Percentiles rank a stretch among this genome's conserved stretches.
Evolutionary conservation across 2,329 filamentous ascomycete species (phyloP).

Genomic region (Diaporthe aspalathi): DNA sequence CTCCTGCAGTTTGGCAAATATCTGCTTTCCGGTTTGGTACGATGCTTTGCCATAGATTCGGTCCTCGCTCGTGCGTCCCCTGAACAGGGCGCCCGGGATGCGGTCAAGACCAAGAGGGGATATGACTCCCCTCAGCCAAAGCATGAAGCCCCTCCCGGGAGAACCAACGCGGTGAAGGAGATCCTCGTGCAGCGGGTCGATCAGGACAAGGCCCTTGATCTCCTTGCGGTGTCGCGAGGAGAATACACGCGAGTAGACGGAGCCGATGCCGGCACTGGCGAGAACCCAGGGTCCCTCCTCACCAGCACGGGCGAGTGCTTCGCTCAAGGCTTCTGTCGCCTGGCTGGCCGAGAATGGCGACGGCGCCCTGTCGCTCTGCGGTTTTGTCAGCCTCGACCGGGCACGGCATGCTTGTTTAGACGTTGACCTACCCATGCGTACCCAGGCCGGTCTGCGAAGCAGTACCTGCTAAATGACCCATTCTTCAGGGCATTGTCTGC

Average conservation of each 20-base stretch:
- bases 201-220: conserved; percentile 82
- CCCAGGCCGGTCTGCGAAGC: conserved; percentile 94
- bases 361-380: conserved; percentile 82
- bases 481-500: conserved; percentile 81
- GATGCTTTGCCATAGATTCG: conserved; percentile 85
- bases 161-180: conserved; percentile 76
- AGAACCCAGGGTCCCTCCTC: conserved; percentile 92
- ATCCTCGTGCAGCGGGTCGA: conserved; percentile 92
- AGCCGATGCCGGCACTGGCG: conserved; percentile 86
- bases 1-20: conserved; percentile 94
- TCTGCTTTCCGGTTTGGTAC: conserved; percentile 82
- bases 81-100: conserved; percentile 82
- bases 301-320: conserved; percentile 82
- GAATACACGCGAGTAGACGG: conserved; percentile 91
- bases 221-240: conserved; percentile 82
- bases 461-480: conserved; percentile 87
- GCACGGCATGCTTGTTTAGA: conserved; percentile 49
- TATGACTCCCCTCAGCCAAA: conserved; percentile 88
- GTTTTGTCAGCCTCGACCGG: conserved; percentile 8
- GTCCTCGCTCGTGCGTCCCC: conserved; percentile 82
- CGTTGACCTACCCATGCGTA: conserved; percentile 72
- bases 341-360: conserved; percentile 94
- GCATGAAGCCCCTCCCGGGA: conserved; percentile 79
- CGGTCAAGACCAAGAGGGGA: conserved; percentile 89
- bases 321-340: conserved; percentile 88